Evolutionary conservation across 148 eudicot species (phyloP).

Genomic region (Silene latifolia): DNA sequence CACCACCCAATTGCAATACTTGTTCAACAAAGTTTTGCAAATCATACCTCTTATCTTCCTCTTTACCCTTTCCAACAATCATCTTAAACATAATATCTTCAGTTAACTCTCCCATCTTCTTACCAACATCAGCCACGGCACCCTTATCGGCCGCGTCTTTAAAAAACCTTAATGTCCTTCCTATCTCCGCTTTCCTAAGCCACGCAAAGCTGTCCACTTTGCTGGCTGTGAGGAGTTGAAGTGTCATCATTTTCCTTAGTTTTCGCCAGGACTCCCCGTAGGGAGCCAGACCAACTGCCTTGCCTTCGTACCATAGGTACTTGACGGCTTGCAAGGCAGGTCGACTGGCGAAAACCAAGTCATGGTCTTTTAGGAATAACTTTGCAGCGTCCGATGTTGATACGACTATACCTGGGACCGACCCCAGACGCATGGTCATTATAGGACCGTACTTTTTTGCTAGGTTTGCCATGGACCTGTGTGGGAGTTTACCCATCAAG

Average conservation of each 20-base stretch:
- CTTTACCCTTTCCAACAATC: slow-evolving; percentile 20
- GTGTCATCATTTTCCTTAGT: slow-evolving; percentile 5
- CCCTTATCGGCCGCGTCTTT: neutral
- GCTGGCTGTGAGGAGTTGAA: neutral
- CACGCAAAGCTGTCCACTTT: slow-evolving; percentile 12
- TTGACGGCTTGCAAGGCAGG: neutral
- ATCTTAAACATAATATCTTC: slow-evolving; percentile 18
- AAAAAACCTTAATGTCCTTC: neutral
- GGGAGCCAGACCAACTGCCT: slow-evolving; percentile 13
- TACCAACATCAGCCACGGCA: slow-evolving; percentile 18
- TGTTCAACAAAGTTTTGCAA: neutral
- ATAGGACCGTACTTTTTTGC: slow-evolving; percentile 23
- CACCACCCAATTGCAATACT: slow-evolving; percentile 5
- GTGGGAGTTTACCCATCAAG: slow-evolving; percentile 15
- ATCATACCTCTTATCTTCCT: slow-evolving; percentile 18
- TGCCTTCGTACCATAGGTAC: slow-evolving; percentile 7
- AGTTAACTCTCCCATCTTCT: slow-evolving; percentile 9
- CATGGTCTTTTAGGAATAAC: slow-evolving; percentile 13
- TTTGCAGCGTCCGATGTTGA: slow-evolving; percentile 12
- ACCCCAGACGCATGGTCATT: slow-evolving; percentile 17
- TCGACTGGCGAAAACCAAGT: slow-evolving; percentile 8
- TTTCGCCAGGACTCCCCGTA: slow-evolving; percentile 21
- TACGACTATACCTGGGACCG: slow-evolving; percentile 5
- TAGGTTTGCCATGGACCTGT: slow-evolving; percentile 8
- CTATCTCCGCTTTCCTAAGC: slow-evolving; percentile 11